Percentiles rank a stretch among this genome's conserved stretches.
Evolutionary conservation across 495 filamentous ascomycete species (phyloP).

Genomic region (Mytilinidion resinicola): DNA sequence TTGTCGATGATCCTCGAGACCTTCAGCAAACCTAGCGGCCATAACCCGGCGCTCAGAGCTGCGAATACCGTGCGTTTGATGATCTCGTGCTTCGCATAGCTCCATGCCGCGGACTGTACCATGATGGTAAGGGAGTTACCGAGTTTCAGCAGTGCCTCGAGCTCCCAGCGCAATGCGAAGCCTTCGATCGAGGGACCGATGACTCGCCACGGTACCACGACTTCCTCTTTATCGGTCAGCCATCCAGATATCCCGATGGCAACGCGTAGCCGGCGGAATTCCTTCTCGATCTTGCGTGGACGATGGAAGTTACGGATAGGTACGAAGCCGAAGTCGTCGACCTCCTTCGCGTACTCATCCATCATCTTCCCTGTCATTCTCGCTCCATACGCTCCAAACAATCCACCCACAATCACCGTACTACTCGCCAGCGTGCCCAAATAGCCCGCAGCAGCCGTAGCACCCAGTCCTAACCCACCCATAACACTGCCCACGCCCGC

Average conservation of each 20-base stretch:
- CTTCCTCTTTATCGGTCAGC: constrained; percentile 64
- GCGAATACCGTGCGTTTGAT: constrained; percentile 71
- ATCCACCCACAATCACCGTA: constrained; percentile 65
- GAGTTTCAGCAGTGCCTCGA: constrained; percentile 67
- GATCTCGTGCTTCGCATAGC: constrained; percentile 68
- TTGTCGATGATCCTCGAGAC: constrained; percentile 79
- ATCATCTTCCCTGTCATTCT: constrained; percentile 81
- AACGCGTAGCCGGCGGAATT: constrained; percentile 67
- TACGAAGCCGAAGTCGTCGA: constrained; percentile 84
- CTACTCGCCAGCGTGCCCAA: constrained; percentile 74
- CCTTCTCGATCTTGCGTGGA: constrained; percentile 35
- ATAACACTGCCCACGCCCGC: constrained; percentile 74
- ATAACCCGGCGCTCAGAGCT: constrained; percentile 59
- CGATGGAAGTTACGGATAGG: constrained; percentile 51
- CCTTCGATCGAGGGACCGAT: constrained; percentile 64
- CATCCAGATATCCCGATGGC: constrained; percentile 80
- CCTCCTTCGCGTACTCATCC: constrained; percentile 78
- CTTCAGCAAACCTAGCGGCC: constrained; percentile 74
- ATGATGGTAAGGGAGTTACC: constrained; percentile 68
- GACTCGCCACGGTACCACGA: constrained; percentile 67
- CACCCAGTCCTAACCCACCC: constrained; percentile 74
- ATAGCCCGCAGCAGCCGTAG: constrained; percentile 68
- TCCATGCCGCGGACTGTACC: constrained; percentile 71
- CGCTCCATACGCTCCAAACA: constrained; percentile 87
- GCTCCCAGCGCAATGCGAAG: constrained; percentile 81